Conservation (phyloP, 371 early-diverging fungal species). For the Rhizopus microsporus region DNA sequence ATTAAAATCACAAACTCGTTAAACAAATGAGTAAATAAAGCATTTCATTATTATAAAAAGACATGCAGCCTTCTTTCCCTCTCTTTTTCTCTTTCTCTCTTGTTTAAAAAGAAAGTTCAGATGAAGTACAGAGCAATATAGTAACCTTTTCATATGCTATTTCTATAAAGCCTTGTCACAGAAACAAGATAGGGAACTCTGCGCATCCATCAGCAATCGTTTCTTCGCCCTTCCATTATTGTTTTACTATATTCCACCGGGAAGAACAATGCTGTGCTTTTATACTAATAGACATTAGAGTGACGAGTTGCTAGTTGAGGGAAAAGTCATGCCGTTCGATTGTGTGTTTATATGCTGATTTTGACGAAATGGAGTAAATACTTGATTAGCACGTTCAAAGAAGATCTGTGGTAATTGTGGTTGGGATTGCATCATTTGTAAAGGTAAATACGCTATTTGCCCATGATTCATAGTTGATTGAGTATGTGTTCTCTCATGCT, state of each 20-base stretch:
- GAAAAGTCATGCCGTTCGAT: too few relatives aligned
- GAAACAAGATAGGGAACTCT: too few relatives aligned
- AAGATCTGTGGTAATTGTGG: not conserved
- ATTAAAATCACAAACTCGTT: conserved; percentile 18
- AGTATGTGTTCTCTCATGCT: conserved; percentile 57
- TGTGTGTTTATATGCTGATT: not conserved
- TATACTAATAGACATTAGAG: not conserved
- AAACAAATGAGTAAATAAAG: conserved; percentile 3
- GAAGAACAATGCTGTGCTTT: too few relatives aligned
- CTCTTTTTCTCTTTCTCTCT: not conserved
- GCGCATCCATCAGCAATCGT: too few relatives aligned
- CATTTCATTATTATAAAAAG: not conserved
- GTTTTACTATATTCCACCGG: too few relatives aligned
- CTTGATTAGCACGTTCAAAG: not conserved
- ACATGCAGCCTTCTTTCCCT: not conserved
- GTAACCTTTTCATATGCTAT: not conserved
- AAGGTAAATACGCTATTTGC: not conserved
- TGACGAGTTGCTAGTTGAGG: not conserved
- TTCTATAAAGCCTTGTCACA: too few relatives aligned
- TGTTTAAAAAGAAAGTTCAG: not conserved
- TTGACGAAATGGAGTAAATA: not conserved
- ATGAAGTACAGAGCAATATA: not conserved
- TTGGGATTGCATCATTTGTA: not conserved
- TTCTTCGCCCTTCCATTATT: too few relatives aligned
- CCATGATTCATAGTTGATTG: not conserved